A percentile compares a stretch with the other conserved stretches of the same genome.
Conservation (phyloP, 139 green algal species). For the Closterium sp. region DNA sequence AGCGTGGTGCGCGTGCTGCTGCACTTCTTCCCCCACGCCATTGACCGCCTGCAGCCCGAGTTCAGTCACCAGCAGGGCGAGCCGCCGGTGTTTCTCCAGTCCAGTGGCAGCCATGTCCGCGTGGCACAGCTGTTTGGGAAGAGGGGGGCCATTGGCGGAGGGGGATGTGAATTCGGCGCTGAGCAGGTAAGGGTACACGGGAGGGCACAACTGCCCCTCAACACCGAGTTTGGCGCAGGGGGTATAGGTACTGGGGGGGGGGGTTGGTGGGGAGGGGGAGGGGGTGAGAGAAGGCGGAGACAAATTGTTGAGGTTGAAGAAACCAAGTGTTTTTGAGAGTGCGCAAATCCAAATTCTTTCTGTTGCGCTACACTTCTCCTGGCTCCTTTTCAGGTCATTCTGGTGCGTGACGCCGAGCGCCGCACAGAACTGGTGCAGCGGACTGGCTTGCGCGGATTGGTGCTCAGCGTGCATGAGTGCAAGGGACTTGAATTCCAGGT, state of each 20-base stretch:
- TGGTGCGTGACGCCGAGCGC: slow-evolving; percentile 59
- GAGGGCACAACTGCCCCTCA: no score
- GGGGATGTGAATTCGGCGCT: slow-evolving; percentile 71
- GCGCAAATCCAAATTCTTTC: no score
- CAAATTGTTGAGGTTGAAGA: no score
- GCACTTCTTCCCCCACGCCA: slow-evolving; percentile 63
- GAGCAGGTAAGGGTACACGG: slow-evolving; percentile 42
- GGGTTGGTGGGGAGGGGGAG: no score
- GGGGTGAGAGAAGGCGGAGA: no score
- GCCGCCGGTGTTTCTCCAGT: slow-evolving; percentile 18
- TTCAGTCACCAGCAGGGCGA: slow-evolving; percentile 63
- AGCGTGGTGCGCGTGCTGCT: slow-evolving; percentile 64
- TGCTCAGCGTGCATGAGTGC: slow-evolving; percentile 14
- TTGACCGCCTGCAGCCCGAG: slow-evolving; percentile 67
- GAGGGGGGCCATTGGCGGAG: background rate
- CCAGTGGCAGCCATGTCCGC: background rate
- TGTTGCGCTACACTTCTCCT: no score
- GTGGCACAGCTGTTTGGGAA: slow-evolving; percentile 26
- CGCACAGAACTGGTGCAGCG: slow-evolving; percentile 56
- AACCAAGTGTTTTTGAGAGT: no score
- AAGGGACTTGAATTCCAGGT: no score
- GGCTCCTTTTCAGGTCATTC: slow-evolving; percentile 77
- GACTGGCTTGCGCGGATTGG: slow-evolving; percentile 17
- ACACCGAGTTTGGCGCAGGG: no score
- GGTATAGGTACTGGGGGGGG: no score